These are phyloP conservation scores for Candida orba DNA, from an alignment of 805 yeast species.

Conservation along the genomic window DNA sequence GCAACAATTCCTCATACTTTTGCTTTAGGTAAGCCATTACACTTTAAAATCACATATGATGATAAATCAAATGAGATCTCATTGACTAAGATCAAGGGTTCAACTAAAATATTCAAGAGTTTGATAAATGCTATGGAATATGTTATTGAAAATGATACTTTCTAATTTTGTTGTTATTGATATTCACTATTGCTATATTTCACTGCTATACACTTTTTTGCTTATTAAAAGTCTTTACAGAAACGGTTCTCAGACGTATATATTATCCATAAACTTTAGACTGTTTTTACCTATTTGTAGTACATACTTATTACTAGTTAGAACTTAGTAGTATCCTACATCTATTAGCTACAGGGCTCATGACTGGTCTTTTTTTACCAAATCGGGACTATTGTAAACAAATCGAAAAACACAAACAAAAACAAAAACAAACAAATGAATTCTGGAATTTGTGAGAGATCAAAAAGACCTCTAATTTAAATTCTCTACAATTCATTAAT, in stretches of 20 bases:
- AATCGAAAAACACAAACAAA: constrained; percentile 5
- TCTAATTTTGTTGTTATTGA: not conserved
- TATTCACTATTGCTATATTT: not conserved
- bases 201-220: too few species aligned
- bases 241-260: not conserved
- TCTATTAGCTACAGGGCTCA: too few species aligned
- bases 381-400: constrained; percentile 11
- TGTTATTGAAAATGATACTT: constrained; percentile 33
- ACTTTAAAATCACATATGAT: constrained; percentile 37
- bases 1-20: constrained; percentile 42
- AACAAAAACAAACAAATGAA: not conserved
- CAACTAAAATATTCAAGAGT: constrained; percentile 37
- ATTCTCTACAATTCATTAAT: too few species aligned
- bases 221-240: not conserved
- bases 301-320: too few species aligned
- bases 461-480: too few species aligned
- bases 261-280: not conserved
- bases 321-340: too few species aligned
- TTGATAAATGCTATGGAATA: constrained; percentile 36
- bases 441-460: too few species aligned
- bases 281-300: not conserved
- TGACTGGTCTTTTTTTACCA: constrained; percentile 1
- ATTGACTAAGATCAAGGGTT: constrained; percentile 38
- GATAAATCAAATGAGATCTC: constrained; percentile 33
- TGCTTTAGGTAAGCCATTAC: constrained; percentile 39